These are phyloP conservation scores for Comarum palustre DNA, from an alignment of 306 rosid genomes.

Conservation along the genomic window DNA sequence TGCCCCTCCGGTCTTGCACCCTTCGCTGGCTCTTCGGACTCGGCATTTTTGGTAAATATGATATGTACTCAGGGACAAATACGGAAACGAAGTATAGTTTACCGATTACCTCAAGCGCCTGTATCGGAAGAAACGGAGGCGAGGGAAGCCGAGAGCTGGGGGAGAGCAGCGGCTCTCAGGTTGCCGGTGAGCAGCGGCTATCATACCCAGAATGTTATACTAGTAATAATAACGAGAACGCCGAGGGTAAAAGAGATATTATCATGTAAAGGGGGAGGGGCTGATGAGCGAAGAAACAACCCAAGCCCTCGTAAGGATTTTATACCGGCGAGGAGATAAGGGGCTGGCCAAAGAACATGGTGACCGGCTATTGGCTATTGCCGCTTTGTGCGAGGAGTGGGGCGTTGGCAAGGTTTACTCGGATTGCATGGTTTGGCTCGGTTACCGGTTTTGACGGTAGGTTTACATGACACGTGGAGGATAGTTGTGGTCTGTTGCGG, in stretches of 20 bases:
- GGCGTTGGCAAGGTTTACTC: not conserved
- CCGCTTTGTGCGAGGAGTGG: not conserved
- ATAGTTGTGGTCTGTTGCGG: constrained; percentile 1
- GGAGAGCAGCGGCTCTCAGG: constrained; percentile 52
- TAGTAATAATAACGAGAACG: constrained; percentile 21
- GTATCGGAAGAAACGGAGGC: constrained; percentile 45
- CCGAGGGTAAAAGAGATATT: not conserved
- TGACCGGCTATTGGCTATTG: constrained; percentile 24
- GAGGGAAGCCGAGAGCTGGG: constrained; percentile 66
- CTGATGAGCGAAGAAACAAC: not conserved
- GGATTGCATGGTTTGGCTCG: not conserved
- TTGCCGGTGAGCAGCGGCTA: constrained; percentile 32
- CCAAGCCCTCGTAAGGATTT: not conserved
- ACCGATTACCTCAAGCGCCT: constrained; percentile 46
- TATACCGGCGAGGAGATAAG: constrained; percentile 15
- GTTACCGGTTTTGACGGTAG: not conserved
- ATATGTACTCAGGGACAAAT: not conserved
- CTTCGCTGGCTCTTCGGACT: constrained; percentile 49
- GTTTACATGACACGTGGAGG: constrained; percentile 31
- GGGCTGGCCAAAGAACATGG: not conserved
- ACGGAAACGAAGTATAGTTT: not conserved
- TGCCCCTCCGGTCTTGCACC: constrained; percentile 45
- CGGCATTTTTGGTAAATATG: constrained; percentile 43
- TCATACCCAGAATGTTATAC: constrained; percentile 42
- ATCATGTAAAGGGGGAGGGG: not conserved